phyloP scores from a whole-genome alignment of 2,329 filamentous ascomycete species.

The Penicillium sp. region DNA sequence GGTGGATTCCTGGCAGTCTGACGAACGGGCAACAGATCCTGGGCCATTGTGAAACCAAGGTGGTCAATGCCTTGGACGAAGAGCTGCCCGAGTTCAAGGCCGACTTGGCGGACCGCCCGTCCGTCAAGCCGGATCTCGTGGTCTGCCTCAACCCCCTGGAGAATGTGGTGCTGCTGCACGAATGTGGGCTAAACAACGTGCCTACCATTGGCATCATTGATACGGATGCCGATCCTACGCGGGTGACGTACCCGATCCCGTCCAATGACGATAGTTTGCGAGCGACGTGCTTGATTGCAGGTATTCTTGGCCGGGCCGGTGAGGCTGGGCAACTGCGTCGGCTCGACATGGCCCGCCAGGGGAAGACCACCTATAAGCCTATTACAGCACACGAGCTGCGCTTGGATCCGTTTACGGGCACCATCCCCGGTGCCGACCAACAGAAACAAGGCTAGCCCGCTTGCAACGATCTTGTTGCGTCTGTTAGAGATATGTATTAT shows the following conservation, averaged over 20 bases:
- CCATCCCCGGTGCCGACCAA: constrained; percentile 11
- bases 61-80: constrained; percentile 73
- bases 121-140: constrained; percentile 82
- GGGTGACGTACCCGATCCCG: constrained; percentile 94
- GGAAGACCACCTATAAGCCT: constrained; percentile 58
- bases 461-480: no score
- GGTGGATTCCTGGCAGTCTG: constrained; percentile 87
- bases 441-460: constrained; percentile 6
- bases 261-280: constrained; percentile 96
- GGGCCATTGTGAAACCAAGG: constrained; percentile 64
- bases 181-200: constrained; percentile 82
- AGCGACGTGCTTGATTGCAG: constrained; percentile 75
- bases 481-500: no score
- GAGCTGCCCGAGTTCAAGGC: constrained; percentile 62
- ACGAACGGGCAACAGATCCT: constrained; percentile 92
- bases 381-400: constrained; percentile 24
- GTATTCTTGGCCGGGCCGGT: constrained; percentile 80
- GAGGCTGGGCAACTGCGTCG: constrained; percentile 70
- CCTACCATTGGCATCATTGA: constrained; percentile 95
- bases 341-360: constrained; percentile 59
- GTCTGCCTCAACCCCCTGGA: constrained; percentile 90
- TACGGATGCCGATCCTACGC: constrained; percentile 86
- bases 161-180: constrained; percentile 85
- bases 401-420: constrained; percentile 26
- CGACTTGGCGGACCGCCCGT: constrained; percentile 61